A percentile compares a stretch with the other conserved stretches of the same genome.
phyloP scores from a whole-genome alignment of 305 asterid genomes.

The Plantago lanceolata region DNA sequence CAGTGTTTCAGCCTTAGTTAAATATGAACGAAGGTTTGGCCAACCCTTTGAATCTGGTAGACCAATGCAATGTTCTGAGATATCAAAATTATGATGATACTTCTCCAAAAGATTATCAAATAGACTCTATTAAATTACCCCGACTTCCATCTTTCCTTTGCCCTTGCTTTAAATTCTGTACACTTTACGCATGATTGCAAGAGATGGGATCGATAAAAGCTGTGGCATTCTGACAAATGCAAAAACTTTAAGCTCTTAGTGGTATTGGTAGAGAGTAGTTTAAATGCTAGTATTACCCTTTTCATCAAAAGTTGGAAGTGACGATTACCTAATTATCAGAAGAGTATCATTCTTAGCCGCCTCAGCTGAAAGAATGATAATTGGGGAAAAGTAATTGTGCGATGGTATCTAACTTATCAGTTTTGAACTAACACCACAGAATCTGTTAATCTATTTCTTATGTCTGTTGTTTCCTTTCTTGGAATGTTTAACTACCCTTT shows the following conservation, averaged over 20 bases:
- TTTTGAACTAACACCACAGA: background rate
- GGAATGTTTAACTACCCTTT: no score
- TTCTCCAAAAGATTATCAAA: no score
- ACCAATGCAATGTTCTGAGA: slow-evolving; percentile 23
- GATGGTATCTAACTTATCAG: background rate
- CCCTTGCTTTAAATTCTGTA: no score
- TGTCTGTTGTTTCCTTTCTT: background rate
- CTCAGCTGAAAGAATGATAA: background rate
- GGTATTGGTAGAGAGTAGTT: background rate
- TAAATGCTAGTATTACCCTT: background rate
- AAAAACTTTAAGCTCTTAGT: background rate
- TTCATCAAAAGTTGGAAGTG: background rate
- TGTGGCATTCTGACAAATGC: no score
- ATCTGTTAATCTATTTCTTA: background rate
- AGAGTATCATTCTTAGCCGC: background rate
- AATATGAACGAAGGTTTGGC: background rate
- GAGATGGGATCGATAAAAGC: no score
- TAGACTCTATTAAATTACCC: no score
- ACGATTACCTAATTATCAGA: background rate
- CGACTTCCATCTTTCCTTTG: no score
- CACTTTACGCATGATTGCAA: no score
- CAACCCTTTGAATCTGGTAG: slow-evolving; percentile 25
- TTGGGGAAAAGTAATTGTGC: background rate
- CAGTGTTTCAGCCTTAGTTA: background rate
- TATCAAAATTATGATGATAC: no score